These are phyloP conservation scores for Citrus inodora DNA, from an alignment of 345 rosid species.

Conservation along the genomic window DNA sequence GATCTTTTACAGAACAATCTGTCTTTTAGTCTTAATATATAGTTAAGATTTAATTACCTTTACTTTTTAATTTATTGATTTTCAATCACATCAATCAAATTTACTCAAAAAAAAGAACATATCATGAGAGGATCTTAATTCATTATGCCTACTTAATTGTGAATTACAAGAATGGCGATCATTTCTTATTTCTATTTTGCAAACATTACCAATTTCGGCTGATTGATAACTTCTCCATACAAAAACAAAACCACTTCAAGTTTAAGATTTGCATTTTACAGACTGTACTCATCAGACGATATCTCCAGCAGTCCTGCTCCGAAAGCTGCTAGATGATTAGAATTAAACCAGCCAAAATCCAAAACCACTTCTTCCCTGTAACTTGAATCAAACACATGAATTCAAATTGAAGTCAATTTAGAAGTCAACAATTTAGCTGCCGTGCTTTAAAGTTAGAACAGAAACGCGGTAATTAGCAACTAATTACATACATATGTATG, in stretches of 20 bases:
- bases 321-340: conserved; percentile 1
- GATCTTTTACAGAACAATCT: too few relatives aligned
- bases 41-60: too few relatives aligned
- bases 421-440: not conserved
- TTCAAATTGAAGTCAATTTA: not conserved
- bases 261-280: not conserved
- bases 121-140: too few relatives aligned
- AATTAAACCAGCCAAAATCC: conserved; percentile 7
- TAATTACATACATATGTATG: not conserved
- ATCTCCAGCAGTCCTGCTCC: not conserved
- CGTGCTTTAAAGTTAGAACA: too few relatives aligned
- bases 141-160: too few relatives aligned
- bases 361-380: conserved; percentile 29
- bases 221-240: not conserved
- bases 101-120: too few relatives aligned
- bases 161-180: too few relatives aligned
- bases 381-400: not conserved
- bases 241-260: not conserved
- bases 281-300: not conserved
- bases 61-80: too few relatives aligned
- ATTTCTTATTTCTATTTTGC: not conserved
- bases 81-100: too few relatives aligned
- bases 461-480: not conserved
- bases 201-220: not conserved
- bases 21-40: too few relatives aligned